Conservation (phyloP, 805 yeast genomes). For the Wickerhamiella alocasiicola region DNA sequence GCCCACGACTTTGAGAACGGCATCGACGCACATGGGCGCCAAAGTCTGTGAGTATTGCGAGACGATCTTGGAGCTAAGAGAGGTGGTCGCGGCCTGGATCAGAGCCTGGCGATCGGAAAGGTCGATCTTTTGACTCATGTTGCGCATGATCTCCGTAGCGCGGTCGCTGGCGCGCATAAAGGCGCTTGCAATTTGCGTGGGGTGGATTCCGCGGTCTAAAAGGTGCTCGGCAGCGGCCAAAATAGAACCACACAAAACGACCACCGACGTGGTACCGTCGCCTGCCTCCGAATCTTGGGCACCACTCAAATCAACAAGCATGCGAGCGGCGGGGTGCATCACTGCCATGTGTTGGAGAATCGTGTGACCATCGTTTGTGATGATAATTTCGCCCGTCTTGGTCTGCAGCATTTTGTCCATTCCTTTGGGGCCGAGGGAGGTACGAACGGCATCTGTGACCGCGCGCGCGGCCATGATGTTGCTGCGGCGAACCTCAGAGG, state of each 20-base stretch:
- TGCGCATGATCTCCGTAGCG: slow-evolving; percentile 68
- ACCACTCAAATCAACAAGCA: slow-evolving; percentile 93
- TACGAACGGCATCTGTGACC: slow-evolving; percentile 88
- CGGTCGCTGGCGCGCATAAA: slow-evolving; percentile 81
- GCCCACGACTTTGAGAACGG: slow-evolving; percentile 68
- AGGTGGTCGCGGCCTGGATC: slow-evolving; percentile 86
- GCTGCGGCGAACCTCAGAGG: slow-evolving; percentile 82
- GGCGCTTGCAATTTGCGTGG: slow-evolving; percentile 85
- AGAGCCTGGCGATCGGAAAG: slow-evolving; percentile 70
- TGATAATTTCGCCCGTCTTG: slow-evolving; percentile 78
- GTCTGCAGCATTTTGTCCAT: slow-evolving; percentile 98
- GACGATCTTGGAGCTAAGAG: slow-evolving; percentile 88
- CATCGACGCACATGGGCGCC: slow-evolving; percentile 90
- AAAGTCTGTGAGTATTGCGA: slow-evolving; percentile 77
- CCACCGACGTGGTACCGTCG: slow-evolving; percentile 97
- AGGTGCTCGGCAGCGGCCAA: slow-evolving; percentile 90
- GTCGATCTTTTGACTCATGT: slow-evolving; percentile 74
- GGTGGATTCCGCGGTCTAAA: slow-evolving; percentile 81
- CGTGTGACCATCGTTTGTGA: slow-evolving; percentile 97
- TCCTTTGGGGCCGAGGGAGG: slow-evolving; percentile 96
- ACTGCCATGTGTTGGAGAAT: slow-evolving; percentile 96
- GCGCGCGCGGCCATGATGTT: slow-evolving; percentile 89
- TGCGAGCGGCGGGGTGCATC: slow-evolving; percentile 95
- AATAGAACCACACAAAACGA: slow-evolving; percentile 85
- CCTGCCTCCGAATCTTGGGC: slow-evolving; percentile 99